Conservation (phyloP, 2,329 filamentous ascomycete species). For the Fusarium sp. region DNA sequence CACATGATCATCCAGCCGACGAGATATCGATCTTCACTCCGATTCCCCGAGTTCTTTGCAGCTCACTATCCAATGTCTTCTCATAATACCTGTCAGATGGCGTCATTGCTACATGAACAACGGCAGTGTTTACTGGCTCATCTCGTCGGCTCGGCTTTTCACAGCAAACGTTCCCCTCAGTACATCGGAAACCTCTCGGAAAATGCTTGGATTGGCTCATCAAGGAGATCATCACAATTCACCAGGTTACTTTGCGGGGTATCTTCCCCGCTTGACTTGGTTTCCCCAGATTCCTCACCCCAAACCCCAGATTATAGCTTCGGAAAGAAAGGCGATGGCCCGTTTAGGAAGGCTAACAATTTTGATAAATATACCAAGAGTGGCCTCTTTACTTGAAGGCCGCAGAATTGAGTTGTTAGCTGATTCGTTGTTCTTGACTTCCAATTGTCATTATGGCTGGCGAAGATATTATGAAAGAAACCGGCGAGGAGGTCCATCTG, state of each 20-base stretch:
- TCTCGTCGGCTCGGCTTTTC: not conserved
- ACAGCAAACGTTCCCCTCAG: not conserved
- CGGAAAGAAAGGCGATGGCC: constrained; percentile 1
- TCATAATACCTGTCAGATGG: constrained; percentile 8
- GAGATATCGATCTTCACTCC: not conserved
- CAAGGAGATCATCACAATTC: not conserved
- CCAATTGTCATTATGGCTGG: not conserved
- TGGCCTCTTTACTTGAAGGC: not conserved
- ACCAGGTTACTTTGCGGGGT: constrained; percentile 3
- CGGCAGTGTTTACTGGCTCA: not conserved
- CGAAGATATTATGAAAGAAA: constrained; percentile 12
- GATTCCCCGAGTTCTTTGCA: not conserved
- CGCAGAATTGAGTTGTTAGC: too few relatives aligned
- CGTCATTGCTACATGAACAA: not conserved
- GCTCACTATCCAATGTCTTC: not conserved
- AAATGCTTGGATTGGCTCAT: constrained; percentile 1
- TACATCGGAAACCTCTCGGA: constrained; percentile 7
- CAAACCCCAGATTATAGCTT: not conserved
- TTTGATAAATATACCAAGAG: constrained; percentile 1
- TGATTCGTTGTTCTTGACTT: too few relatives aligned
- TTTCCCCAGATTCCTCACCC: constrained; percentile 15
- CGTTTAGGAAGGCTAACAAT: not conserved
- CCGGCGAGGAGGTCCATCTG: not conserved
- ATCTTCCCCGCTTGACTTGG: constrained; percentile 9
- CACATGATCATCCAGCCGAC: rapidly evolving